Evolutionary conservation across 176 grass and related monocot genomes (phyloP).

Genomic region (Guadua angustifolia): DNA sequence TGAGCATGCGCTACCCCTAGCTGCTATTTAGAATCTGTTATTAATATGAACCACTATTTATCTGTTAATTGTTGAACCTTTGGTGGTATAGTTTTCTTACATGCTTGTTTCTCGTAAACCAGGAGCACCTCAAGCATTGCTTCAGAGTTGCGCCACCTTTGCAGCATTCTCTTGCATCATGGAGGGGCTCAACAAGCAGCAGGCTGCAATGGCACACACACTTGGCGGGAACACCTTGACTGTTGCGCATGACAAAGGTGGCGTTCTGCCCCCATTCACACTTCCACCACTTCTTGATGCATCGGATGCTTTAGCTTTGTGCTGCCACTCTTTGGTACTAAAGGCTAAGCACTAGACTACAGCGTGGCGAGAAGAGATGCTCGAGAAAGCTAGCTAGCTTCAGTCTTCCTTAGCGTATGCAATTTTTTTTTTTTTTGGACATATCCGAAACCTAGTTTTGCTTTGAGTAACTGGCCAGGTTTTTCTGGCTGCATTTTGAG

Average conservation of each 20-base stretch:
- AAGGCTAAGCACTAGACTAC: constrained; percentile 55
- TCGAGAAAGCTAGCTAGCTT: constrained; percentile 31
- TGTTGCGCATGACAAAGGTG: background rate
- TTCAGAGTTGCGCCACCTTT: constrained; percentile 83
- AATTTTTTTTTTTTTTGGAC: constrained; percentile 47
- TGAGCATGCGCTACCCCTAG: background rate
- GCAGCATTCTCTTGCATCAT: constrained; percentile 94
- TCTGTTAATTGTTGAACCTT: background rate
- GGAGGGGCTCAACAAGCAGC: constrained; percentile 92
- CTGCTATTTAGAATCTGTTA: background rate
- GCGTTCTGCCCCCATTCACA: constrained; percentile 82
- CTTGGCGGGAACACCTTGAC: background rate
- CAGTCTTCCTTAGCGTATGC: constrained; percentile 10
- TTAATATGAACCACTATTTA: background rate
- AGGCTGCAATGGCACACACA: constrained; percentile 67
- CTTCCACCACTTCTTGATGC: constrained; percentile 59
- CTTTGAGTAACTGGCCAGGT: background rate
- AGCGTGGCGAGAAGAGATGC: constrained; percentile 18
- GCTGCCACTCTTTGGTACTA: constrained; percentile 59
- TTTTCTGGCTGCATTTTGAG: background rate
- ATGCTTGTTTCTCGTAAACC: constrained; percentile 6
- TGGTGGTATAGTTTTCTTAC: background rate
- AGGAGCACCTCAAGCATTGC: constrained; percentile 72
- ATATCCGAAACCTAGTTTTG: constrained; percentile 7
- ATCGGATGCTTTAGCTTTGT: constrained; percentile 70